phyloP scores from a whole-genome alignment of 768 basidiomycete genomes.

The Hortiboletus flavorubellus region DNA sequence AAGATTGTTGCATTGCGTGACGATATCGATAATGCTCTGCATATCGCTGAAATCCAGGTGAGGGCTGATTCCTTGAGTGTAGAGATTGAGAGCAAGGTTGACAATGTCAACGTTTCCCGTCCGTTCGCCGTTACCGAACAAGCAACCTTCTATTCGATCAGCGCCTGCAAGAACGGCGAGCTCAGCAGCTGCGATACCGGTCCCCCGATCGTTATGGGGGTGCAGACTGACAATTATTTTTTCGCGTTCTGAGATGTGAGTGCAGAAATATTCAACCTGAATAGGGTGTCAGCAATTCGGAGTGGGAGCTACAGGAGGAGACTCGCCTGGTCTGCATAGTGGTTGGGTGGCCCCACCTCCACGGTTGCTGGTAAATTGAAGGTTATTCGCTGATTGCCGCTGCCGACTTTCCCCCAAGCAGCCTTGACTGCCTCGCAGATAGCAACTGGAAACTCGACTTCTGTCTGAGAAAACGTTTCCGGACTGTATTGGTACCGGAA shows the following conservation, averaged over 20 bases:
- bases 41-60: constrained; percentile 91
- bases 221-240: constrained; percentile 90
- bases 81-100: constrained; percentile 92
- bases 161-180: constrained; percentile 90
- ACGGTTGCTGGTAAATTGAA: constrained; percentile 98
- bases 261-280: constrained; percentile 93
- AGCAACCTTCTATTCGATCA: constrained; percentile 96
- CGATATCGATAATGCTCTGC: constrained; percentile 85
- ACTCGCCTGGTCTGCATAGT: constrained; percentile 92
- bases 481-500: constrained; percentile 99
- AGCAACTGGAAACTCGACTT: constrained; percentile 90
- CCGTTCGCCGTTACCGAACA: constrained; percentile 98
- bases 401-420: constrained; percentile 87
- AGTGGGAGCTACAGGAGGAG: background rate
- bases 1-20: constrained; percentile 94
- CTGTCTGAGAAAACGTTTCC: constrained; percentile 97
- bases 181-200: constrained; percentile 92
- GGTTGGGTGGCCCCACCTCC: constrained; percentile 95
- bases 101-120: constrained; percentile 99
- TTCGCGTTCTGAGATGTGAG: constrained; percentile 81
- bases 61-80: constrained; percentile 90
- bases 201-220: constrained; percentile 98
- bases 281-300: constrained; percentile 4
- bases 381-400: constrained; percentile 85
- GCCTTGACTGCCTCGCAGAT: constrained; percentile 91